These are phyloP conservation scores for Polyporus arcularius DNA, from an alignment of 768 basidiomycete species.

Conservation along the genomic window DNA sequence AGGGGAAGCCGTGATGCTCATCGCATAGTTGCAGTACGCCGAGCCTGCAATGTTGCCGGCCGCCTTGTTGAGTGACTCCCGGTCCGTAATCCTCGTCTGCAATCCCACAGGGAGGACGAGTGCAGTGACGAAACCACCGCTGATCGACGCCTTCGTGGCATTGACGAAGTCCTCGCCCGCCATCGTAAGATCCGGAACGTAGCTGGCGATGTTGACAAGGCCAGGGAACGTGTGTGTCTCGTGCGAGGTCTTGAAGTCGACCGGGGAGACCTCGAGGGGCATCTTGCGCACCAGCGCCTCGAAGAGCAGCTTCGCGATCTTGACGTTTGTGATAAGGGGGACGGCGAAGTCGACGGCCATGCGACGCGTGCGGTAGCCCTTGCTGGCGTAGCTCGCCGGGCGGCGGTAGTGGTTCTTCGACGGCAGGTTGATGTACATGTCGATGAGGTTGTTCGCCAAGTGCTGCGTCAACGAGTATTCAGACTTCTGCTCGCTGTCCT, in stretches of 20 bases:
- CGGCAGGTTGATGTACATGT: slow-evolving; percentile 99
- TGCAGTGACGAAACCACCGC: slow-evolving; percentile 87
- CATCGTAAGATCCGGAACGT: slow-evolving; percentile 71
- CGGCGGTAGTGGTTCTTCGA: slow-evolving; percentile 97
- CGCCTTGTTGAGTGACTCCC: slow-evolving; percentile 65
- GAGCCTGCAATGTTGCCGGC: slow-evolving; percentile 60
- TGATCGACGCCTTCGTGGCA: slow-evolving; percentile 79
- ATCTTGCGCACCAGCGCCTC: slow-evolving; percentile 90
- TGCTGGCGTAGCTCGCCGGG: slow-evolving; percentile 95
- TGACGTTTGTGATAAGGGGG: slow-evolving; percentile 97
- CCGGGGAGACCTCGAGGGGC: slow-evolving; percentile 84
- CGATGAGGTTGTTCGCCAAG: slow-evolving; percentile 94
- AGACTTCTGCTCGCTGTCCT: slow-evolving; percentile 83
- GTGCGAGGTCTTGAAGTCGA: slow-evolving; percentile 95
- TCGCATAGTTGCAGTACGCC: slow-evolving; percentile 86
- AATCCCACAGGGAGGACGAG: slow-evolving; percentile 76
- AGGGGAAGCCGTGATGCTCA: slow-evolving; percentile 75
- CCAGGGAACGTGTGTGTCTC: slow-evolving; percentile 90
- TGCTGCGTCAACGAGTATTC: slow-evolving; percentile 98
- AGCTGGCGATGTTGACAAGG: slow-evolving; percentile 84
- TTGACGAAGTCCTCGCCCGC: slow-evolving; percentile 60
- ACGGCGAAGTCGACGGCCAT: slow-evolving; percentile 99
- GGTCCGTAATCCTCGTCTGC: slow-evolving; percentile 64
- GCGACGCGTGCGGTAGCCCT: slow-evolving; percentile 94
- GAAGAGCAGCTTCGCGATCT: slow-evolving; percentile 94